Conservation (phyloP, 345 rosid species). For the Rhodomyrtus tomentosa region DNA sequence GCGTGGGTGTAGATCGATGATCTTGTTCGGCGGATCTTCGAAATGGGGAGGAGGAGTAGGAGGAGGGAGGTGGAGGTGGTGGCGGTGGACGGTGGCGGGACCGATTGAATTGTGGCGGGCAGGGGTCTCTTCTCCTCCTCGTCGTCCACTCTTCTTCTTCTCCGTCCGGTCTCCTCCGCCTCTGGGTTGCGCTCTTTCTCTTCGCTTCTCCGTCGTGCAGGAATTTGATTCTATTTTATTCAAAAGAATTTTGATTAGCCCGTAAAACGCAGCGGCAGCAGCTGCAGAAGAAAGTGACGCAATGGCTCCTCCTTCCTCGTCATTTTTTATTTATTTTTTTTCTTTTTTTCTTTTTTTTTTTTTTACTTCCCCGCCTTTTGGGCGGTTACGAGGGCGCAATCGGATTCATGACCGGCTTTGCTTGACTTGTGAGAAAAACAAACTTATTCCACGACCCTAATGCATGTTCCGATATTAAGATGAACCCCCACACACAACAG, state of each 20-base stretch:
- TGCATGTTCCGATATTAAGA: neutral
- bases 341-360: neutral
- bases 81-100: neutral
- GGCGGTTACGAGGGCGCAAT: neutral
- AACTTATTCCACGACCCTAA: neutral
- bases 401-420: neutral
- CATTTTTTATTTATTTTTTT: accelerated
- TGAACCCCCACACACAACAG: neutral
- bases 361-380: neutral
- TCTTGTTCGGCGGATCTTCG: neutral
- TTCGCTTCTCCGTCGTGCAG: neutral
- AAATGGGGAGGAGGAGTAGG: no score
- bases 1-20: neutral
- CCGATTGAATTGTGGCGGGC: neutral
- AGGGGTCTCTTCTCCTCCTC: neutral
- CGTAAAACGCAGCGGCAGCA: neutral
- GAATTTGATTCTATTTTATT: neutral
- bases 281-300: neutral
- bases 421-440: neutral
- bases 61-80: neutral
- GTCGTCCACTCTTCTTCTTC: neutral
- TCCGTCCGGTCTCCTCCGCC: neutral
- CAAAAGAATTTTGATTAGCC: neutral
- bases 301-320: neutral
- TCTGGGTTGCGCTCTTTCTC: neutral